Evolutionary conservation across 371 early-diverging fungal species (phyloP), one percentile per base, ranked within the genome.

Genomic region (Mucor indicus): DNA sequence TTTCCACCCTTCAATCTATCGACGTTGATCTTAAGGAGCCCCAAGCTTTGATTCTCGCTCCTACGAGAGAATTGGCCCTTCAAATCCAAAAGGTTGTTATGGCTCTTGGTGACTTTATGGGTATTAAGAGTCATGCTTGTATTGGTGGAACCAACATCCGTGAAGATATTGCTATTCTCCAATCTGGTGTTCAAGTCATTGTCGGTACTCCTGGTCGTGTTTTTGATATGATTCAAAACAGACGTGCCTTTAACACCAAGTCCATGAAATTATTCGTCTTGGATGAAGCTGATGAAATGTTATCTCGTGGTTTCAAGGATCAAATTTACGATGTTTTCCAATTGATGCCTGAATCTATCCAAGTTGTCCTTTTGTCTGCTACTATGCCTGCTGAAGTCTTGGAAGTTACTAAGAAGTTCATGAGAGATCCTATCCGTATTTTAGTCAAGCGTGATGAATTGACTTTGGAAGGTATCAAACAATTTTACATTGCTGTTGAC

Each of bases 231-330:
- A 91, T 96, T 60, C 55, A 74, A 55, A 86, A 90, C 70, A 83
- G 89, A 51, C 76, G 90, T 40, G 79, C 80, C 40, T 70, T 96
- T 44, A 81, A 86, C 40, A 81, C 92, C 38, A 80, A 84, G 45
- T 20, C 72, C 56, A 86, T 96, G 61, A 89, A 89, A 72, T 81
- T 96, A 84, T 90, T 98, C 58, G 88, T 98, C 47, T 84, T 98
- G 35, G 98, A 98, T 75, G 98, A 96, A 73, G 97, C 98, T 39
- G 98, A 98, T 81, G 95, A 96, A 72, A 87, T 98, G 91, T 75
- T 97, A 53, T 88, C 89, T 51, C 85, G 84, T 45, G 96, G 94
- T 62, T 96, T 98, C 81, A 88, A 89, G 74, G 96, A 95, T 35
- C 91, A 95, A 72, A 93, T 98, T 55, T 91, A 95, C 64, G 86